These are phyloP conservation scores for Solanum tarapatanum DNA, from an alignment of 257 asterid genomes.

Conservation along the genomic window DNA sequence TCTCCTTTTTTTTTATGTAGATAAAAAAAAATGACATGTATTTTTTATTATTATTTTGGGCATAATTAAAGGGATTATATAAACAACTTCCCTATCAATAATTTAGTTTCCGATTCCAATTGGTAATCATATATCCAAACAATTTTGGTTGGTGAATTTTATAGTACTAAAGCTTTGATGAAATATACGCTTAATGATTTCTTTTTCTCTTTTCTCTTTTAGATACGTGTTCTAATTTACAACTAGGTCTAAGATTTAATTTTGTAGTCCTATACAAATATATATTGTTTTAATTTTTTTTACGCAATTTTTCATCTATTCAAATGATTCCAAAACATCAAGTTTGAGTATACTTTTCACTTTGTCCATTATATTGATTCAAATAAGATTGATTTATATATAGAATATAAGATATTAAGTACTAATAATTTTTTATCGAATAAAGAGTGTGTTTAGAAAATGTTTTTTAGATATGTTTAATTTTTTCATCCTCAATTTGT, in stretches of 20 bases:
- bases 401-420: no score
- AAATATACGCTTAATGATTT: background rate
- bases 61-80: background rate
- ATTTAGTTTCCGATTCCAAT: background rate
- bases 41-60: background rate
- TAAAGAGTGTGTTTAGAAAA: background rate
- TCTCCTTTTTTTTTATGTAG: background rate
- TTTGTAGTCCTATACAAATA: background rate
- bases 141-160: background rate
- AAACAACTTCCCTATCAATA: background rate
- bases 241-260: background rate
- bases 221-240: background rate
- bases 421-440: background rate
- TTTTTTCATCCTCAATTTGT: background rate
- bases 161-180: background rate
- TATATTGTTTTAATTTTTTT: background rate
- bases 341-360: background rate
- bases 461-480: background rate
- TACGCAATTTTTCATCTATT: background rate
- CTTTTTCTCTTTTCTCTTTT: background rate
- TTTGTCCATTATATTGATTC: background rate
- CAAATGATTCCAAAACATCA: background rate
- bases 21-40: background rate
- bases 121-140: background rate
- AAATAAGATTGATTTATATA: background rate